Conservation (phyloP, 2,329 filamentous ascomycete species). For the Amphichorda felina region DNA sequence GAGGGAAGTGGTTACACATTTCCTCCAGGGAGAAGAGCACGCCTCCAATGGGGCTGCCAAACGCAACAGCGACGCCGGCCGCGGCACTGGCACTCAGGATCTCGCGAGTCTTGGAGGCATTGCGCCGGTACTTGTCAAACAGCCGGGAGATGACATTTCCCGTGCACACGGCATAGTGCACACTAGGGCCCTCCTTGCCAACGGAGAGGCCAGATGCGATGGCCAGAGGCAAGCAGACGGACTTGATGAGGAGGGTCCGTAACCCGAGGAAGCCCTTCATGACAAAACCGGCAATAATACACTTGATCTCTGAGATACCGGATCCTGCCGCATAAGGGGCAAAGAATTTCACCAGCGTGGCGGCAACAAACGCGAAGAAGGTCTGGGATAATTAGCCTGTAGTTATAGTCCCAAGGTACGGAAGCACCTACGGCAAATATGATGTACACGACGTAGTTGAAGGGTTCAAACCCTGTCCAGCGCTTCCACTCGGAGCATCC, state of each 20-base stretch:
- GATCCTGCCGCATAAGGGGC: conserved; percentile 94
- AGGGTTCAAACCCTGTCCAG: conserved; percentile 67
- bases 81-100: conserved; percentile 91
- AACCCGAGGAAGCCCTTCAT: conserved; percentile 97
- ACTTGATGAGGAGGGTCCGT: conserved; percentile 91
- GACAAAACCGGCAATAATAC: conserved; percentile 95
- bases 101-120: conserved; percentile 88
- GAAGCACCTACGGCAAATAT: conserved; percentile 55
- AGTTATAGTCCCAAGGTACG: conserved; percentile 4
- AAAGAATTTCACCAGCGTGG: conserved; percentile 77
- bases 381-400: conserved; percentile 31
- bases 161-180: conserved; percentile 97
- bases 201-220: conserved; percentile 92
- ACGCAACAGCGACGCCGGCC: conserved; percentile 90
- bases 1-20: conserved; percentile 91
- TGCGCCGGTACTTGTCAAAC: conserved; percentile 84
- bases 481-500: conserved; percentile 80
- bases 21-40: conserved; percentile 96
- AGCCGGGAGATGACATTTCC: conserved; percentile 91
- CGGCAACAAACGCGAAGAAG: conserved; percentile 70
- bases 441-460: conserved; percentile 86
- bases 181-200: conserved; percentile 93
- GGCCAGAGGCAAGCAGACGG: conserved; percentile 75
- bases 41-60: conserved; percentile 93
- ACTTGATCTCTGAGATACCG: conserved; percentile 98